Percentiles rank a stretch among this genome's conserved stretches.
These are phyloP conservation scores for maize (Zea mays) DNA, from an alignment of 176 grass and related monocot genomes.

Conservation along the genomic window DNA sequence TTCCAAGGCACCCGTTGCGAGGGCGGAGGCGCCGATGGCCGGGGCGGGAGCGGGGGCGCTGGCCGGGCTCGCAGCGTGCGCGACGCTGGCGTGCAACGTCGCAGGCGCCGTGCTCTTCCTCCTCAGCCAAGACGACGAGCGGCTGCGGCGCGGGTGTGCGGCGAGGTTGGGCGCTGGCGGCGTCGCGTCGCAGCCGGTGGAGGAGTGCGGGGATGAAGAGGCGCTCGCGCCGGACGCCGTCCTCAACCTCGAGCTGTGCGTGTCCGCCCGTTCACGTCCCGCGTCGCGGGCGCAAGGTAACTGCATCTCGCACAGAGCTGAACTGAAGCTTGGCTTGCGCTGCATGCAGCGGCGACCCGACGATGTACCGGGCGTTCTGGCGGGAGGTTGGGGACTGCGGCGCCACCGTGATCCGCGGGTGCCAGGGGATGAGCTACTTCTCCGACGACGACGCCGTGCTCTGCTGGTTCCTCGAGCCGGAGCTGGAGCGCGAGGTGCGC, in stretches of 20 bases:
- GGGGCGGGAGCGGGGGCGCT: background rate
- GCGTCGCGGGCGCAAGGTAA: background rate
- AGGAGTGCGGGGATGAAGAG: background rate
- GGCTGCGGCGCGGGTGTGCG: too few species aligned
- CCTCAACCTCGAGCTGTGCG: conserved; percentile 66
- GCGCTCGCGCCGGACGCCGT: conserved; percentile 42
- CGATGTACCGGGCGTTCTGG: conserved; percentile 76
- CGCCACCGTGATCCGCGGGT: conserved; percentile 43
- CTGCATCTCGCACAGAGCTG: too few species aligned
- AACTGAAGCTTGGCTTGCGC: background rate
- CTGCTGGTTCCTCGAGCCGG: conserved; percentile 66
- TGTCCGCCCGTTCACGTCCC: background rate
- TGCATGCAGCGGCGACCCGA: conserved; percentile 60
- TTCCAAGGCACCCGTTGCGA: background rate
- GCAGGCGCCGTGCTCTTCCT: conserved; percentile 4
- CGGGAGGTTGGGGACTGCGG: conserved; percentile 32
- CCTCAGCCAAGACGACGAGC: background rate
- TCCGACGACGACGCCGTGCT: conserved; percentile 45
- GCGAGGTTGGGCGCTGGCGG: too few species aligned
- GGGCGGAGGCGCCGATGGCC: background rate
- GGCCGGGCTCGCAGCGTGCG: background rate
- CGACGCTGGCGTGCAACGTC: background rate
- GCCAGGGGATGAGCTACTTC: conserved; percentile 61
- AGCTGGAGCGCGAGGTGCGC: conserved; percentile 46
- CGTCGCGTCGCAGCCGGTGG: background rate